Evolutionary conservation across 176 grass and related monocot species (phyloP), one percentile per base, ranked within the genome.

Genomic region (Zea luxurians): DNA sequence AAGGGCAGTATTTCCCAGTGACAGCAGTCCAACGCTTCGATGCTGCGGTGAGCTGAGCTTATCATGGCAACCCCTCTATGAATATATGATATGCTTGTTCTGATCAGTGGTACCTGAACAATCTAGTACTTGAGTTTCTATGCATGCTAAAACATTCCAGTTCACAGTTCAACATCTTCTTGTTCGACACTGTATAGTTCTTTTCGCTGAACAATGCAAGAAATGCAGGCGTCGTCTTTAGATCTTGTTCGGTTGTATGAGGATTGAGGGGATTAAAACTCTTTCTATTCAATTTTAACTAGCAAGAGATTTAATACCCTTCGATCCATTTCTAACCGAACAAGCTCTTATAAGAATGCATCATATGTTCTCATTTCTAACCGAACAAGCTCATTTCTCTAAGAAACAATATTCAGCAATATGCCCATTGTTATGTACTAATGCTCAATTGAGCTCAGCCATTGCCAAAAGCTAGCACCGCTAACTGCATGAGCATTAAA

Each of bases 21-120:
- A 97, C 95, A 13, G 95, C 95, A 4, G 63, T 97, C 37, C 91
- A 97, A 61, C 82, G 95, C 50, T 98, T 98, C 34, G 95, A 98
- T 90, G 85, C 95, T 67, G 91, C 89, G 27, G 94, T 97, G 84
- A 90, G 91, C 61, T 77, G 84, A 90, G 91, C 61, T 77, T 43
- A 17, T 46, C 71, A 27, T 65, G 8, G 0, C 10, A 36, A 2
- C 27, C 5, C 10, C 36, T 41, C 46, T 64, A 9, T 47, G 16
- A 43, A 40, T 40, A 40, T 21, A 41, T 17, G 7, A 53, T 27
- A 44, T 27, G 27, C 27, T 27, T 27, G n/a, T 4, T 79, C 4
- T 53, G 47, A 43, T 63, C 4, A 48, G 1, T 47, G 41, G 40
- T 37, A 7, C 35, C 38, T 74, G 20, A 71, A 47, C 2, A 65